Base-by-base conservation (phyloP, 345 rosid genomes). In the Turritis glabra region DNA sequence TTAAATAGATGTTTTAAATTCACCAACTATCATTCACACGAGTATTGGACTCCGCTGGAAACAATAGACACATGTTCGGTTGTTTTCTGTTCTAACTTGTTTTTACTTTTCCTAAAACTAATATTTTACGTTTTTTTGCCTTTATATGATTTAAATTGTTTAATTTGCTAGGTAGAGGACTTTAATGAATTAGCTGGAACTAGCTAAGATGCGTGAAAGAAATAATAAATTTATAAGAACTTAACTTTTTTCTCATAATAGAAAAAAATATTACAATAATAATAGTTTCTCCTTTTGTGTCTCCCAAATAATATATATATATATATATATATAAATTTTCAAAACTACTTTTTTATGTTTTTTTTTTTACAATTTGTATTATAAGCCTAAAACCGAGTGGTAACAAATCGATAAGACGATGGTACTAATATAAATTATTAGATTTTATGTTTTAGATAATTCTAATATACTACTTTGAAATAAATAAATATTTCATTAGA, bases 21-120 rank as follows among this genome's bases (percentile, higher is more conserved):
- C 5, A 15, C 66, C 21, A 40, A 40, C 14, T 15, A 14, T 17
- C 7, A 61, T 9, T 23, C 30, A 61, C 19, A 41, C 50, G 19
- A 6, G 65, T 30, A 30, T 56, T 30, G 15, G 3, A 5, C 41
- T 60, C 13, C 11, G 3, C 62, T 57, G 41, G 4, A 38, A 38
- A 38, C 25, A 60, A 14, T 1, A 7, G 10, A 56, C 38, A 67
- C 56, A 30, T 56, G 65, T 70, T 69, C 40, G 51, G 38, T 69
- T 13, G 19, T 3, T 69, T 54, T 27, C n/a, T 69, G 53, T 18
- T 54, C 38, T 55, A 12, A 13, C 15, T 12, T 41, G 13, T 37
- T 18, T 38, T 52, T 2, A 2, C 3, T 11, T 68, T 40, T 25
- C 1, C 12, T n/a, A 35, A 35, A 9, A 67, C 21, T 5, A 8